Evolutionary conservation across 192 early-diverging fungal genomes (phyloP).

Genomic region (Glomus cerebriforme): DNA sequence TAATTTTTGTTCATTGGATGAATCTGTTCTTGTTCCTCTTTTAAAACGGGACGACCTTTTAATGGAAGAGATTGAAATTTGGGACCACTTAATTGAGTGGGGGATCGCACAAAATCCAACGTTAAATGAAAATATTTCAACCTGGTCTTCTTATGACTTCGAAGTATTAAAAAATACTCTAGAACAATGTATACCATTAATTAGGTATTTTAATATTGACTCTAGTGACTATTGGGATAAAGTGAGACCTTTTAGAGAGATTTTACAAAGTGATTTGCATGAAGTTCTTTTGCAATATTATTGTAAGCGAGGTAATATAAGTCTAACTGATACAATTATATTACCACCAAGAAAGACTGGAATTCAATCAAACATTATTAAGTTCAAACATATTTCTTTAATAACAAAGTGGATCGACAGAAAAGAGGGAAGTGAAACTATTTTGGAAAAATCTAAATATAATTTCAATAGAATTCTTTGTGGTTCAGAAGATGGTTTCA

Average conservation of each 20-base stretch:
- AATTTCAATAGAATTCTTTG: constrained; percentile 2
- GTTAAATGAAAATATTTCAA: constrained; percentile 4
- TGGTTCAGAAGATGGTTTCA: background rate
- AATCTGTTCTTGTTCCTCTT: constrained; percentile 24
- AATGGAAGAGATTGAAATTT: constrained; percentile 30
- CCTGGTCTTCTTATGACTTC: constrained; percentile 3
- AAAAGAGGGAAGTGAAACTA: background rate
- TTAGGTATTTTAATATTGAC: constrained; percentile 21
- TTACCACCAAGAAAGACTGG: background rate
- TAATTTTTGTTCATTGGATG: constrained; percentile 12
- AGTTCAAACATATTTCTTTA: constrained; percentile 5
- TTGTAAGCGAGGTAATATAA: background rate
- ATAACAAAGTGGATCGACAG: constrained; percentile 13
- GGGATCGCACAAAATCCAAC: constrained; percentile 19
- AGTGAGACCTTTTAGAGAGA: constrained; percentile 24
- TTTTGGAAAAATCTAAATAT: constrained; percentile 3
- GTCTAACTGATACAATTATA: background rate
- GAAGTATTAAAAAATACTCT: background rate
- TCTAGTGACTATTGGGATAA: constrained; percentile 19
- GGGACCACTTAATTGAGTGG: constrained; percentile 18
- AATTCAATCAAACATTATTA: constrained; percentile 23
- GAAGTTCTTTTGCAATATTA: constrained; percentile 23
- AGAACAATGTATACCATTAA: constrained; percentile 13
- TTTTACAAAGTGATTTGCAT: constrained; percentile 4
- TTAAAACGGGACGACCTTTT: constrained; percentile 23